A percentile compares a stretch with the other conserved stretches of the same genome.
Evolutionary conservation across 495 filamentous ascomycete species (phyloP).

Genomic region (Gamarada debralockiae): DNA sequence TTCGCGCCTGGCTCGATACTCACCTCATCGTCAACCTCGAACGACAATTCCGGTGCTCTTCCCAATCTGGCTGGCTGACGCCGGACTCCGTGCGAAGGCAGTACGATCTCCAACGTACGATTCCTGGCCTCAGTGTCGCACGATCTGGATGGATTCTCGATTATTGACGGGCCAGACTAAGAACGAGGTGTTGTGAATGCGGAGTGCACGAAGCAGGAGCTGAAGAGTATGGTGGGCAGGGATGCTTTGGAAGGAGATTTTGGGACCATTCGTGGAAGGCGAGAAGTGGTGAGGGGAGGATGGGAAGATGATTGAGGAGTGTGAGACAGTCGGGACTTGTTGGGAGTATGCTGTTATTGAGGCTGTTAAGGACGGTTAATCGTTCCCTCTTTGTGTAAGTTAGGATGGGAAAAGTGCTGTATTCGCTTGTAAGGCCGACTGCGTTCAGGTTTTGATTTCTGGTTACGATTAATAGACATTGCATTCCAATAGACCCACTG

Average conservation of each 20-base stretch:
- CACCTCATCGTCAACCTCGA: constrained; percentile 43
- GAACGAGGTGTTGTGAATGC: neutral
- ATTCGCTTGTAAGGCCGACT: too few species aligned
- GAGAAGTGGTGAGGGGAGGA: constrained; percentile 51
- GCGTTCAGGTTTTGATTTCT: too few species aligned
- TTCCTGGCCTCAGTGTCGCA: constrained; percentile 6
- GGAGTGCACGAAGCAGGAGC: neutral
- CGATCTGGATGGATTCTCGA: neutral
- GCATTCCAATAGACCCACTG: too few species aligned
- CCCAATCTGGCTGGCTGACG: constrained; percentile 39
- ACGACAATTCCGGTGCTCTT: constrained; percentile 40
- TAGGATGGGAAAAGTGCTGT: too few species aligned
- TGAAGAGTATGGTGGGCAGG: constrained; percentile 21
- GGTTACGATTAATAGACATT: too few species aligned
- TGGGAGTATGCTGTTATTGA: constrained; percentile 45
- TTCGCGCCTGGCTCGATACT: constrained; percentile 44
- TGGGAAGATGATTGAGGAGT: constrained; percentile 40
- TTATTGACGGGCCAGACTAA: neutral
- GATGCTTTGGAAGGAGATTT: constrained; percentile 29
- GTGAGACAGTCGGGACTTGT: constrained; percentile 37
- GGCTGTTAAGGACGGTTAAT: constrained; percentile 32
- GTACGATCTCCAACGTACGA: constrained; percentile 6
- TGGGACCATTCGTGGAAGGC: constrained; percentile 40
- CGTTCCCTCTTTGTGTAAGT: neutral
- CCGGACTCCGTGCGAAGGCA: constrained; percentile 24